phyloP scores from a whole-genome alignment of 306 rosid species.

The Coriaria nepalensis region DNA sequence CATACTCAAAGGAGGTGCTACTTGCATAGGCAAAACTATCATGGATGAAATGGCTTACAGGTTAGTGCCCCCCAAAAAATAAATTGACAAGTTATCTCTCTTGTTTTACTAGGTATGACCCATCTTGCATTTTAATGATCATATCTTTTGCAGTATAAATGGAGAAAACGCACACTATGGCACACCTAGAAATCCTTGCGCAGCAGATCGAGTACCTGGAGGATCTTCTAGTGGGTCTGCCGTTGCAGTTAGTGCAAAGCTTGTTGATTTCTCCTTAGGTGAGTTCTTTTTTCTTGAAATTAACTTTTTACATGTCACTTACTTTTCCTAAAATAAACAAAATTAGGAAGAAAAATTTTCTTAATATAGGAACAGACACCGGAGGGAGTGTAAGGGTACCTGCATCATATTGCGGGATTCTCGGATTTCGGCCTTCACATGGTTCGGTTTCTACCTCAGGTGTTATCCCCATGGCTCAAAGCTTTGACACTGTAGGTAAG shows the following conservation, averaged over 20 bases:
- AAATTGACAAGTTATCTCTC: neutral
- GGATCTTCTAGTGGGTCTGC: slow-evolving; percentile 57
- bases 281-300: slow-evolving; percentile 14
- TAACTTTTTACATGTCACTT: slow-evolving; percentile 7
- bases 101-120: neutral
- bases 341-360: neutral
- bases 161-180: slow-evolving; percentile 49
- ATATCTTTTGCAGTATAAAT: slow-evolving; percentile 20
- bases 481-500: slow-evolving; percentile 85
- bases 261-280: slow-evolving; percentile 87
- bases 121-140: slow-evolving; percentile 7
- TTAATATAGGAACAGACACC: slow-evolving; percentile 67
- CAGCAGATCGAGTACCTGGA: slow-evolving; percentile 40
- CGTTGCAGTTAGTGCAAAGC: slow-evolving; percentile 65
- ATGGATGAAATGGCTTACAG: slow-evolving; percentile 98
- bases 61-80: slow-evolving; percentile 14
- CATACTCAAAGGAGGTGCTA: slow-evolving; percentile 64
- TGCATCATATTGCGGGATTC: slow-evolving; percentile 81
- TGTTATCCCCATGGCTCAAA: slow-evolving; percentile 81
- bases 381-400: slow-evolving; percentile 95
- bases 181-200: slow-evolving; percentile 36
- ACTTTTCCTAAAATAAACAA: slow-evolving; percentile 6
- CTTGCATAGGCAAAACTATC: slow-evolving; percentile 67
- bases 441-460: slow-evolving; percentile 47
- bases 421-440: slow-evolving; percentile 88